Base-by-base conservation (phyloP, 2,329 filamentous ascomycete genomes). In the Tolypocladium tundrense region DNA sequence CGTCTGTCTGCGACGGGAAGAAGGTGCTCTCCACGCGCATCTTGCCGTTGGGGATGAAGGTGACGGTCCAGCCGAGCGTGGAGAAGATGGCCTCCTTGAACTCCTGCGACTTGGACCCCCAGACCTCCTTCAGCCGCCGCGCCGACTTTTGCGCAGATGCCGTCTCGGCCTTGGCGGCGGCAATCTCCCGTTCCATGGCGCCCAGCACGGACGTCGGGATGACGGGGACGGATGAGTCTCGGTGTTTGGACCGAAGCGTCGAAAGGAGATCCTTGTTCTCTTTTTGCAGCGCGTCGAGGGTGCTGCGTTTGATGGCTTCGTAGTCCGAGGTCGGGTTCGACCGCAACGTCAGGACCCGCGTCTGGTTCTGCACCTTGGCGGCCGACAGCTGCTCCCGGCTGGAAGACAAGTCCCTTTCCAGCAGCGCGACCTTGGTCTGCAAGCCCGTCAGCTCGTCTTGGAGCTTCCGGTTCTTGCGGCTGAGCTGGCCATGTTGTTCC, bases 11-110 rank as follows among this genome's bases (percentile, higher is more conserved):
- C 2, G 83, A 86, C 0, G 91, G 88, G 69, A 88, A 89, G 69
- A 93, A 95, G 63, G 93, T 88, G 60, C 83, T 88, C 57, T 93
- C 95, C 27, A 97, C 90, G 39, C 91, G 87, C 74, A 97, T 95
- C 67, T 96, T 93, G 48, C 94, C 94, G 70, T 96, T 96, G n/a
- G 92, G 91, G 70, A 97, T 88, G 70, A 99, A 97, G 39, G 94
- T 91, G 14, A 97, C 85, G 56, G 93, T 93, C 88, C 92, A 99
- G 0, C 94, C 94, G 0, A 99, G 81, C 0, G 96, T 88, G 24
- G 87, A 91, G 62, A 92, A 92, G 59, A 99, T 92, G 39, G 92
- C 91, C 74, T 97, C 91, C 54, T 95, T 90, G 76, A 99, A 97
- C 74, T 99, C 94, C 66, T 88, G 85, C 1, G 89, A 91, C 72